Conservation (phyloP, 2,329 filamentous ascomycete genomes). For the Aspergillus ibericus region DNA sequence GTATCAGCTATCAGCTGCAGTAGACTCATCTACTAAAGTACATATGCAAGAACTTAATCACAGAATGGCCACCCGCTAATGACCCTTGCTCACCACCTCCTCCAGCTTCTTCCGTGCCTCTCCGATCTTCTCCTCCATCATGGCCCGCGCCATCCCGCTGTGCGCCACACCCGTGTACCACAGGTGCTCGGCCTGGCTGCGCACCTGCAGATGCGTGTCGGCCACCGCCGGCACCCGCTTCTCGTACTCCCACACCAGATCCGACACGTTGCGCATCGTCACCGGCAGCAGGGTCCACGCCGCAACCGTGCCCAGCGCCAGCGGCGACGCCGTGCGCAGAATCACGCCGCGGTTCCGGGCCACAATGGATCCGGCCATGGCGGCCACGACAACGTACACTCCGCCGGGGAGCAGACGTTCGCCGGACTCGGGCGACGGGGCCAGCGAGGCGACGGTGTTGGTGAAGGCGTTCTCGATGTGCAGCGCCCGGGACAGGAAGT, state of each 20-base stretch:
- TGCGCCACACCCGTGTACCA: conserved; percentile 74
- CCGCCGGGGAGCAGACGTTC: conserved; percentile 87
- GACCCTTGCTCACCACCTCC: conserved; percentile 88
- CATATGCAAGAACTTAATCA: conserved; percentile 13
- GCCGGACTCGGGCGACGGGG: conserved; percentile 78
- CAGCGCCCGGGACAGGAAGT: conserved; percentile 75
- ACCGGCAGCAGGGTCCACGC: conserved; percentile 83
- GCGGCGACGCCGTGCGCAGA: conserved; percentile 72
- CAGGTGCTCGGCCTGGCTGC: conserved; percentile 67
- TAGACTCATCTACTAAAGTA: conserved; percentile 15
- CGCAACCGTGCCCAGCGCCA: conserved; percentile 77
- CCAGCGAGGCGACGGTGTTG: conserved; percentile 81
- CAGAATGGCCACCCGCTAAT: conserved; percentile 49
- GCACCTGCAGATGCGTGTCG: conserved; percentile 73
- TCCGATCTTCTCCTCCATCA: conserved; percentile 78
- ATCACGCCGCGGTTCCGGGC: conserved; percentile 83
- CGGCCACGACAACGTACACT: conserved; percentile 88
- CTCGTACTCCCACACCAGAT: conserved; percentile 90
- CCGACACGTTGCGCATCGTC: conserved; percentile 84
- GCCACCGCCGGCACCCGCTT: conserved; percentile 80
- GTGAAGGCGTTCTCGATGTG: conserved; percentile 87
- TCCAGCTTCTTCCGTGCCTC: conserved; percentile 75
- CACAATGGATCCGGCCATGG: conserved; percentile 93
- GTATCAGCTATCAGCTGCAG: neutral
- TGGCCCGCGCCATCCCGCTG: conserved; percentile 66